These are phyloP conservation scores for Pythium aristosporum DNA, from an alignment of 352 stramenopile genomes.

Conservation along the genomic window DNA sequence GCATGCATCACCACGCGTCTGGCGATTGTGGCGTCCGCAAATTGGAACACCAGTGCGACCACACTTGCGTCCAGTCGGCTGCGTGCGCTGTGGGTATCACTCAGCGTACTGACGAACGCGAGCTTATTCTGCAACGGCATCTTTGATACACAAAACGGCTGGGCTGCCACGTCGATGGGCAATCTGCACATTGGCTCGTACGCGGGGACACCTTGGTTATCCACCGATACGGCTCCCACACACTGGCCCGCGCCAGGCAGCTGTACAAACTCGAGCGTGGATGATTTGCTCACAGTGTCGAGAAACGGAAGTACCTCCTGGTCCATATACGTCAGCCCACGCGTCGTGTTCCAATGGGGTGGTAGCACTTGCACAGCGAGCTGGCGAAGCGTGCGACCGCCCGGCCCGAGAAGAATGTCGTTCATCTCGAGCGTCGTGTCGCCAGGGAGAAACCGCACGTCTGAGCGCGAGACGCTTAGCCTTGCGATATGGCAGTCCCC, in stretches of 20 bases:
- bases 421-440: not conserved
- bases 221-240: not conserved
- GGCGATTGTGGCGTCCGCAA: not conserved
- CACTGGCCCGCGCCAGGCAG: not conserved
- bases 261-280: not conserved
- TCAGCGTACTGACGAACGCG: slow-evolving; percentile 4
- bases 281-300: not conserved
- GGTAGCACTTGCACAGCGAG: not conserved
- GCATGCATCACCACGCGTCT: slow-evolving; percentile 7
- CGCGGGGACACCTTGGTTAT: not conserved
- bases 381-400: not conserved
- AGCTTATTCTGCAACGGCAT: slow-evolving; percentile 1
- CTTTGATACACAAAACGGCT: not conserved
- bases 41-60: slow-evolving; percentile 4
- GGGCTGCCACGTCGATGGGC: not conserved
- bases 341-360: not conserved
- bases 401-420: not conserved
- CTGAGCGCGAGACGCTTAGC: not conserved
- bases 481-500: not conserved
- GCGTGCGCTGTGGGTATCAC: not conserved
- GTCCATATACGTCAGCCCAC: not conserved
- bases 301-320: not conserved
- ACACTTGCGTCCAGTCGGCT: slow-evolving; percentile 9
- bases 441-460: not conserved
- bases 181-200: not conserved